Evolutionary conservation across 1,284 basidiomycete genomes (phyloP), one percentile per base, ranked within the genome.

Genomic region (Bondarzewia mesenterica): DNA sequence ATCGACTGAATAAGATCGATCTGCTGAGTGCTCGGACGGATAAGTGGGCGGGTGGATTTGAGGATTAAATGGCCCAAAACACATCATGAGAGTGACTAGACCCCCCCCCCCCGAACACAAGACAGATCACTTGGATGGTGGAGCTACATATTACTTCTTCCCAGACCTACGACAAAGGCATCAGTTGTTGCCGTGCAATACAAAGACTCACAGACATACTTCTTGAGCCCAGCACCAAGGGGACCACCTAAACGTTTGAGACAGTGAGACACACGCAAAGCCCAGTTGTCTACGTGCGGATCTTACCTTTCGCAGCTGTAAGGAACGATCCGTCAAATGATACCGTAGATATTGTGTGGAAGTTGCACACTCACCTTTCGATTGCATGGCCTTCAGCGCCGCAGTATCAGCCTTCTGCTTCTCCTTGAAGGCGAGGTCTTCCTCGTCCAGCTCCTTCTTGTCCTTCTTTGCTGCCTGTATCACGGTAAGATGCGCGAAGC

Each of bases 201-300:
- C 21, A 29, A 27, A 22, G 16, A n/a, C n/a, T n/a, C n/a, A n/a
- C n/a, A n/a, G 2, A 45, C 44, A 7, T 62, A 86, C 86, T 89
- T 88, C 77, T 89, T 89, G 72, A 89, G 85, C 32, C 86, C 86
- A 42, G 76, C 75, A 26, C 85, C 82, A 46, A 79, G 73, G 18
- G 82, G 69, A 32, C 85, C 84, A 56, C 77, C 85, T 80, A 25
- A 16, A 42, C 14, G 22, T 22, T 10, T 12, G 12, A 15, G 20
- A 2, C 12, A 12, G 8, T 25, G 14, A 25, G 21, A 20, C 2
- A 22, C 21, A 20, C 10, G 23, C 7, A 14, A 14, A 15, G n/a
- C 3, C 14, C 26, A 44, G 26, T 7, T 44, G 42, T 2, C 20
- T n/a, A 32, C 29, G 12, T 8, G 20, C 20, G n/a, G 14, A 12